Percentiles rank a stretch among this genome's conserved stretches.
Evolutionary conservation across 441 rosid species (phyloP).

Genomic region (Arabidopsis lyrata): DNA sequence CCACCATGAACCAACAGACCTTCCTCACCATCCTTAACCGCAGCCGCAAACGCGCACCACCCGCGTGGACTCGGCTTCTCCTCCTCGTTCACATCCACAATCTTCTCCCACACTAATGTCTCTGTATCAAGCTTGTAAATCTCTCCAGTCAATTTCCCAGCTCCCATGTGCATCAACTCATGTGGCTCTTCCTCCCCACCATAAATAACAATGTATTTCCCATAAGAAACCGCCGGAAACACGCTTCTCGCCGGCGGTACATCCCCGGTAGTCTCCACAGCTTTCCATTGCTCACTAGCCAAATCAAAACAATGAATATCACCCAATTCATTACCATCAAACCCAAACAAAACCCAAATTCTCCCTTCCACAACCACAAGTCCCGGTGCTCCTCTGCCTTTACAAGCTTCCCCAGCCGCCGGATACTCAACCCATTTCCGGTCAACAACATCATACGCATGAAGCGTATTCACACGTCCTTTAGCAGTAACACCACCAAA

Average conservation of each 20-base stretch:
- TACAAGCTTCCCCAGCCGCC: constrained; percentile 62
- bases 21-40: constrained; percentile 50
- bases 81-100: constrained; percentile 52
- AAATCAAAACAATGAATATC: constrained; percentile 76
- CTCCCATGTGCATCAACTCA: constrained; percentile 85
- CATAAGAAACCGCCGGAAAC: constrained; percentile 59
- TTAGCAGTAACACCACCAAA: constrained; percentile 83
- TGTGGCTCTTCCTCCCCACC: constrained; percentile 95
- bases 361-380: constrained; percentile 60
- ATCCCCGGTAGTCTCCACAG: constrained; percentile 64
- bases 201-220: constrained; percentile 58
- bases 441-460: constrained; percentile 68
- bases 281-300: constrained; percentile 53
- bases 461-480: constrained; percentile 78
- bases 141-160: constrained; percentile 70
- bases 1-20: constrained; percentile 84
- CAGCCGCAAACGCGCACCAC: constrained; percentile 70
- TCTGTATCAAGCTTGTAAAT: constrained; percentile 67
- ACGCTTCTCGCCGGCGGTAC: constrained; percentile 79
- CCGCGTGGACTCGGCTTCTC: constrained; percentile 79
- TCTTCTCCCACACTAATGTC: constrained; percentile 60
- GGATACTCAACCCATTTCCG: constrained; percentile 69
- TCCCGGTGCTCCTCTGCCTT: constrained; percentile 85
- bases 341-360: constrained; percentile 88
- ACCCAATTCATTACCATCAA: constrained; percentile 68